Conservation (phyloP, 441 rosid species). For the Isatis lusitanica region DNA sequence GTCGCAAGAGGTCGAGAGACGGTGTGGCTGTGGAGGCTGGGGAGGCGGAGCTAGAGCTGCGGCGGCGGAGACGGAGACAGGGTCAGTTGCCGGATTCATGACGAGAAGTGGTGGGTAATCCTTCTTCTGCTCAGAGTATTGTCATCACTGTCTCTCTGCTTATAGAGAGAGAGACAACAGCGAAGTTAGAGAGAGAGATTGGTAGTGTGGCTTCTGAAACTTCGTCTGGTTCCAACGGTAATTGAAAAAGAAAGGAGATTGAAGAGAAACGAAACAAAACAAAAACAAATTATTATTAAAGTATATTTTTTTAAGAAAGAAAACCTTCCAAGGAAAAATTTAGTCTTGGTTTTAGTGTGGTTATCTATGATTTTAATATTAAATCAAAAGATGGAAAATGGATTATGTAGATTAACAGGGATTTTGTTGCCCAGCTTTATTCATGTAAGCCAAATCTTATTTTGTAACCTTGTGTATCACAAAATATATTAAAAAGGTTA, state of each 20-base stretch:
- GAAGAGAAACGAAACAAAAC: constrained; percentile 17
- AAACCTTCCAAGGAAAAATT: background rate
- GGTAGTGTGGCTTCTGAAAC: constrained; percentile 37
- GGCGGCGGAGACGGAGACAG: constrained; percentile 47
- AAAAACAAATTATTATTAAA: background rate
- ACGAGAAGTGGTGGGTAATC: constrained; percentile 46
- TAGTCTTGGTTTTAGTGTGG: background rate
- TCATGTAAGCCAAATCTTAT: constrained; percentile 17
- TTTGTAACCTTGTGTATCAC: background rate
- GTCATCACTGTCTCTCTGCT: constrained; percentile 26
- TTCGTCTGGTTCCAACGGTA: constrained; percentile 60
- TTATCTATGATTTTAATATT: constrained; percentile 6
- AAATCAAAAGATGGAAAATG: constrained; percentile 3
- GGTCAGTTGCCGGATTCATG: constrained; percentile 84
- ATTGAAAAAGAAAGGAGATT: constrained; percentile 41
- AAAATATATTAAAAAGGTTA: background rate
- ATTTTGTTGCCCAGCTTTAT: constrained; percentile 14
- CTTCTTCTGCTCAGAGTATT: constrained; percentile 57
- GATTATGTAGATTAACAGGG: background rate
- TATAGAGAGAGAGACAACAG: constrained; percentile 20
- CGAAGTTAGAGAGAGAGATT: constrained; percentile 12
- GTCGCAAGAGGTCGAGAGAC: constrained; percentile 84
- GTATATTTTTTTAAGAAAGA: background rate
- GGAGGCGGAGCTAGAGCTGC: constrained; percentile 57
- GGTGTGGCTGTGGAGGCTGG: constrained; percentile 88